Evolutionary conservation across 2,329 filamentous ascomycete genomes (phyloP).

Genomic region (Zasmidium angulare): DNA sequence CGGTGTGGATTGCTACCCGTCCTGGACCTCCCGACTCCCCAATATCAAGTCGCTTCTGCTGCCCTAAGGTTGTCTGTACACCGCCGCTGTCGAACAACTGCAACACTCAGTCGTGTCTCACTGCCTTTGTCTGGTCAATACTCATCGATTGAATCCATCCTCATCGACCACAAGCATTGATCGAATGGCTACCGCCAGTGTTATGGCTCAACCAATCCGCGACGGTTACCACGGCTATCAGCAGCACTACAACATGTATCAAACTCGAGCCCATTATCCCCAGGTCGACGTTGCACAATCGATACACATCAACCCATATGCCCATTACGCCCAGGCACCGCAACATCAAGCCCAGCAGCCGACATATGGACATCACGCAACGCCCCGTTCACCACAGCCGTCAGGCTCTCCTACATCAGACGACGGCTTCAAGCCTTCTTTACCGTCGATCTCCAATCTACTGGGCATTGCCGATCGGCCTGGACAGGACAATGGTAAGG

Average conservation of each 20-base stretch:
- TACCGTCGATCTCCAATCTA: conserved; percentile 91
- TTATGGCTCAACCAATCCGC: conserved; percentile 31
- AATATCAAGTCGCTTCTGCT: conserved; percentile 2
- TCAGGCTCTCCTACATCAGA: conserved; percentile 27
- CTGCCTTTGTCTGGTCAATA: conserved; percentile 2
- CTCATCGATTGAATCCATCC: background rate
- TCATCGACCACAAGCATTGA: background rate
- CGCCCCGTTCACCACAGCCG: conserved; percentile 20
- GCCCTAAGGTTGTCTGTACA: background rate
- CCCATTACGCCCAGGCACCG: conserved; percentile 16
- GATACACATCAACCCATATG: conserved; percentile 25
- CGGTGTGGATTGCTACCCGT: conserved; percentile 2
- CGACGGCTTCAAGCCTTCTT: conserved; percentile 66
- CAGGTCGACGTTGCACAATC: conserved; percentile 18
- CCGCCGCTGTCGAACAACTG: background rate
- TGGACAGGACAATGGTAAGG: conserved; percentile 44
- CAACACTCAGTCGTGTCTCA: background rate
- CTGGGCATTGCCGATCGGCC: conserved; percentile 75
- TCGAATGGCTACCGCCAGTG: conserved; percentile 31
- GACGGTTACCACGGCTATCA: conserved; percentile 28
- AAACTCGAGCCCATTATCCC: conserved; percentile 23
- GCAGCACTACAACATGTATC: conserved; percentile 31
- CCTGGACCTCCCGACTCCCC: background rate
- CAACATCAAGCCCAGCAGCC: conserved; percentile 9
- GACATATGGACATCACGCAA: conserved; percentile 8